Evolutionary conservation across 2,329 filamentous ascomycete genomes (phyloP), one percentile per base, ranked within the genome.

Genomic region (Cryoendolithus antarcticus): DNA sequence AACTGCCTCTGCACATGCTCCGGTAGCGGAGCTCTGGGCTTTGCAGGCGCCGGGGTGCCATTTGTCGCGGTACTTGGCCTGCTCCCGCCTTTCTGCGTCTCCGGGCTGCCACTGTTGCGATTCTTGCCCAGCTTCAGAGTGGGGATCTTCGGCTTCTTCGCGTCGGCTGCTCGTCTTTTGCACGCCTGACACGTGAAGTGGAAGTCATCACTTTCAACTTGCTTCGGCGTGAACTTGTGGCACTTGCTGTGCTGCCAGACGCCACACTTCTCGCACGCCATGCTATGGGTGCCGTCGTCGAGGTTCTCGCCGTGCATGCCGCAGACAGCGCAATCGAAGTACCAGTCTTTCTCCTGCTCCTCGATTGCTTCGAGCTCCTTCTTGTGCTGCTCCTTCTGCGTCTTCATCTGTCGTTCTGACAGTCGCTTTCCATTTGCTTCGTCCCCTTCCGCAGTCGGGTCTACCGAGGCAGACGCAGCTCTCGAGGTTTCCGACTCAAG

Each of bases 181-280:
- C 91, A 98, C 35, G 80, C 77, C 28, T 66, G 66, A 63, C 89
- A 96, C 47, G 94, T 62, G 54, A 94, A 94, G 44, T 84, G 78
- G 53, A 96, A 96, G 48, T 93, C 83, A 1, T 85, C 77, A 34
- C 78, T 71, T 47, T 94, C 89, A 1, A 86, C 88, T 45, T 88
- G 82, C 43, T 72, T 66, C 51, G 93, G 75, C 34, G 74, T 73
- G 46, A 96, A 82, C 31, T 80, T 81, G 43, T 94, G 74, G 56
- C 91, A 98, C 52, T 82, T 85, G 67, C 86, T 93, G 57, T 98
- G 91, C 58, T 96, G 89, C 91, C 91, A 98, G 35, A 93, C 80
- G 56, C 81, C 93, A 67, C 91, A 98, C 49, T 72, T 79, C 56
- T 98, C 91, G 62, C 91, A 98, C 21, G 88, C 83, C 47, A 98